Percentiles rank a stretch among this genome's conserved stretches.
Conservation (phyloP, 179 eudicot genomes). For the Patellifolia procumbens region DNA sequence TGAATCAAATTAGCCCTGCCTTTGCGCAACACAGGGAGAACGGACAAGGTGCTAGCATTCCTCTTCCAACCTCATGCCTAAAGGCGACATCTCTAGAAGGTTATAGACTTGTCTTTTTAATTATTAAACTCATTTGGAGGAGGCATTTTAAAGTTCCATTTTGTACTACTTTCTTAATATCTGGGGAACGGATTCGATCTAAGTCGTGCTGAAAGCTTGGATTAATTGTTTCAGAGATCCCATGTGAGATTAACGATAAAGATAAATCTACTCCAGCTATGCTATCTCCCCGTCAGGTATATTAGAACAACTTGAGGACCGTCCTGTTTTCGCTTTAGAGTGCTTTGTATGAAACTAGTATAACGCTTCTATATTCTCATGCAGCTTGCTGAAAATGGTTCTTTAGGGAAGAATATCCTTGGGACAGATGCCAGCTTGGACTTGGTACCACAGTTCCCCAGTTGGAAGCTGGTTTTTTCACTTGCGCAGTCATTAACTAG, state of each 20-base stretch:
- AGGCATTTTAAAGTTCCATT: neutral
- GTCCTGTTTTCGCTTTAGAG: neutral
- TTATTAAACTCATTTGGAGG: neutral
- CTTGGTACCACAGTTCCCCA: neutral
- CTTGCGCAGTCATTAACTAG: no score
- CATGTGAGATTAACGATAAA: neutral
- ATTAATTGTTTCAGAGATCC: neutral
- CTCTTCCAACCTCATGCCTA: neutral
- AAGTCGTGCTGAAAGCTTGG: neutral
- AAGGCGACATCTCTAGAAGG: neutral
- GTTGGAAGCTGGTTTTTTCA: neutral
- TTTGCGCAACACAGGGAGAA: neutral
- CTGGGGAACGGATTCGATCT: neutral
- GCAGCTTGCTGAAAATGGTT: slow-evolving; percentile 3
- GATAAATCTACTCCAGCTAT: neutral
- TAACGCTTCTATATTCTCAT: neutral
- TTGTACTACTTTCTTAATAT: neutral
- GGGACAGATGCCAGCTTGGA: neutral
- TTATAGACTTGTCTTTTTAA: neutral
- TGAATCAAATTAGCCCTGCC: neutral
- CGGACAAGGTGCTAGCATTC: neutral
- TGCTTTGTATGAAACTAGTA: neutral
- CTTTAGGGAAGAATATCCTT: neutral
- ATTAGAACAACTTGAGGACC: neutral
- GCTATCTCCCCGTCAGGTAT: neutral